phyloP scores from a whole-genome alignment of 2,329 filamentous ascomycete species.

The Zymoseptoria brevis region DNA sequence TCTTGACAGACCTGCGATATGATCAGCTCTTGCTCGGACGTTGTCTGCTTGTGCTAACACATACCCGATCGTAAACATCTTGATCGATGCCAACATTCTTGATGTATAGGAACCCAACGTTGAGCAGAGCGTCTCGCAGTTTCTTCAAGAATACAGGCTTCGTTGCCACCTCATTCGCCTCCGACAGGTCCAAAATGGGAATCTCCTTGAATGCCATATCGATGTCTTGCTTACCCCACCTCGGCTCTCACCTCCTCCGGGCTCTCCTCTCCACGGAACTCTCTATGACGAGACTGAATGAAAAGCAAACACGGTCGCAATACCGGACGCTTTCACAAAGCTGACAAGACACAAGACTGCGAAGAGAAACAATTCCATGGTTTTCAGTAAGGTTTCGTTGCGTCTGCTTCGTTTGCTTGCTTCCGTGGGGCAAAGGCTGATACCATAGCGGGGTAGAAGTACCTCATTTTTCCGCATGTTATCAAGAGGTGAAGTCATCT shows the following conservation, averaged over 20 bases:
- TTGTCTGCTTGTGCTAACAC: neutral
- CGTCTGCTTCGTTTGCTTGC: neutral
- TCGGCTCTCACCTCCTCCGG: neutral
- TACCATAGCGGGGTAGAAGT: neutral
- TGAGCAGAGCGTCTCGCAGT: slow-evolving; percentile 67
- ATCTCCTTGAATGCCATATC: slow-evolving; percentile 55
- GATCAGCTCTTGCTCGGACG: neutral
- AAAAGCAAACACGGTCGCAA: slow-evolving; percentile 11
- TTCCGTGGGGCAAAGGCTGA: neutral
- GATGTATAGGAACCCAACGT: slow-evolving; percentile 83
- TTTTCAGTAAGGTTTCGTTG: neutral
- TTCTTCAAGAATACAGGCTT: slow-evolving; percentile 65
- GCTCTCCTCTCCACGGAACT: neutral
- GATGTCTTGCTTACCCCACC: neutral
- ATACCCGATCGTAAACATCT: slow-evolving; percentile 54
- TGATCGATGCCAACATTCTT: slow-evolving; percentile 68
- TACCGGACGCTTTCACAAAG: slow-evolving; percentile 12
- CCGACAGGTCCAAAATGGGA: slow-evolving; percentile 67
- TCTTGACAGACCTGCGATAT: slow-evolving; percentile 42
- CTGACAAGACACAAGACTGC: slow-evolving; percentile 9
- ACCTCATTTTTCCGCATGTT: neutral
- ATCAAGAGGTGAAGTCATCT: neutral
- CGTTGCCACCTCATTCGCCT: slow-evolving; percentile 53
- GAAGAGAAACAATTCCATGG: slow-evolving; percentile 14
- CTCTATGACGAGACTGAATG: neutral